Evolutionary conservation across 148 eudicot species (phyloP), one percentile per base, ranked within the genome.

Genomic region (Fagopyrum tataricum): DNA sequence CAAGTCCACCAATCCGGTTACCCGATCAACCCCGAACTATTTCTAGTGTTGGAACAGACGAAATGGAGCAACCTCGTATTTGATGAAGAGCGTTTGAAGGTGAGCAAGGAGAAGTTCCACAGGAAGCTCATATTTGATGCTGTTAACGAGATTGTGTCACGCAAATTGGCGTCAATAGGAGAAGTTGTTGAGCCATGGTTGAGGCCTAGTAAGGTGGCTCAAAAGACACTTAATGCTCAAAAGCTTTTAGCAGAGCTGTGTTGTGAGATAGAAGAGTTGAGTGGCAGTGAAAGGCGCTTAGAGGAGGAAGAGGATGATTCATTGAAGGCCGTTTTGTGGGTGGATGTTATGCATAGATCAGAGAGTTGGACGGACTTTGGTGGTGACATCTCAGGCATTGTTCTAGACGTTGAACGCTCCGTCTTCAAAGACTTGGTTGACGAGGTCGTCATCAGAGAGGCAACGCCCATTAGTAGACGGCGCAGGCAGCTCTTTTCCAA

Each of bases 111-210:
- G 68, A 91, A 83, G 61, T 53, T 64, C 67, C 91, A 87, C 74
- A 81, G 99, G 56, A 95, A 91, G 76, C 92, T 95, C 58, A 78
- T 95, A 20, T 95, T 95, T 51, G 99, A 95, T 74, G 74, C 86
- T 39, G 93, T 91, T 0, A 95, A 95, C 64, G 99, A 95, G 79
- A 84, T 91, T 73, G 93, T 95, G 5, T 69, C 76, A 0, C 68
- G 70, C 41, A 95, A 91, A 80, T 71, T 95, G 71, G 81, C 76
- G 24, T 74, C 61, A 17, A 73, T 72, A 5, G 86, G 82, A 20
- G 71, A 77, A 43, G 73, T 70, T 70, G 18, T 81, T 14, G 87
- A 89, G 68, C 85, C 90, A 6, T 86, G 91, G 91, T 72, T 82
- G 70, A 84, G 75, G 70, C 80, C 84, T 4, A 37, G 70, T 42